A percentile compares a stretch with the other conserved stretches of the same genome.
Evolutionary conservation across 1,284 basidiomycete species (phyloP).

Genomic region (Trametes versicolor): DNA sequence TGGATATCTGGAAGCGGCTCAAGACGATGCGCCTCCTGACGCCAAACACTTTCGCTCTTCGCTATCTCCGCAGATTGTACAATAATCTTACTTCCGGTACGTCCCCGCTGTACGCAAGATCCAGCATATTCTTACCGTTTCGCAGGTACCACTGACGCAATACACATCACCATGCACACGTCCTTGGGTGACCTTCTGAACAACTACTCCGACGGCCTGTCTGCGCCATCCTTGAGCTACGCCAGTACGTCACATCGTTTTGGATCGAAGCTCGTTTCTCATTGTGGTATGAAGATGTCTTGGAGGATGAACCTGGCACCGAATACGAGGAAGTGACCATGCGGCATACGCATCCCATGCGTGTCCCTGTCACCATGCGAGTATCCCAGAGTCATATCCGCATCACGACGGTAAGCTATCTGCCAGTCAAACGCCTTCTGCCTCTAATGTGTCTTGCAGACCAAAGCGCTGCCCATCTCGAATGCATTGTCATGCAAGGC

Average conservation of each 20-base stretch:
- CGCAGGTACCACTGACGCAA: conserved; percentile 35
- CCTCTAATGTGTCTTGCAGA: conserved; percentile 48
- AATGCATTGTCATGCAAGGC: conserved; percentile 73
- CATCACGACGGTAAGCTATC: conserved; percentile 66
- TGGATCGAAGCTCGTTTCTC: conserved; percentile 1
- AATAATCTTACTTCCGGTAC: conserved; percentile 81
- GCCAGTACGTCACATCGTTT: conserved; percentile 54
- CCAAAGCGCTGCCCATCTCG: conserved; percentile 71
- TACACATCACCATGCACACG: conserved; percentile 37
- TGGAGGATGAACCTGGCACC: conserved; percentile 66
- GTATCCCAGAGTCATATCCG: conserved; percentile 74
- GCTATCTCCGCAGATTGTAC: conserved; percentile 79
- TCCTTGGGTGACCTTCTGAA: conserved; percentile 59
- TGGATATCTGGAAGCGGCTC: conserved; percentile 68
- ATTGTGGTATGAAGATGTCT: conserved; percentile 51
- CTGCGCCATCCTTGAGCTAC: conserved; percentile 58
- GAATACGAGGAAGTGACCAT: conserved; percentile 69
- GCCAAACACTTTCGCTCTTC: conserved; percentile 79
- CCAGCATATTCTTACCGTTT: no score
- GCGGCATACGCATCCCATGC: conserved; percentile 66
- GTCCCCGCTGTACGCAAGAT: conserved; percentile 33
- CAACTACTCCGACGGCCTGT: conserved; percentile 57
- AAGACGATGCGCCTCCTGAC: conserved; percentile 77
- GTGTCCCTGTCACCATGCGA: conserved; percentile 69
- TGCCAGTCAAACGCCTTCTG: conserved; percentile 12